These are phyloP conservation scores for Russula sp. DNA, from an alignment of 768 basidiomycete species.

Conservation along the genomic window DNA sequence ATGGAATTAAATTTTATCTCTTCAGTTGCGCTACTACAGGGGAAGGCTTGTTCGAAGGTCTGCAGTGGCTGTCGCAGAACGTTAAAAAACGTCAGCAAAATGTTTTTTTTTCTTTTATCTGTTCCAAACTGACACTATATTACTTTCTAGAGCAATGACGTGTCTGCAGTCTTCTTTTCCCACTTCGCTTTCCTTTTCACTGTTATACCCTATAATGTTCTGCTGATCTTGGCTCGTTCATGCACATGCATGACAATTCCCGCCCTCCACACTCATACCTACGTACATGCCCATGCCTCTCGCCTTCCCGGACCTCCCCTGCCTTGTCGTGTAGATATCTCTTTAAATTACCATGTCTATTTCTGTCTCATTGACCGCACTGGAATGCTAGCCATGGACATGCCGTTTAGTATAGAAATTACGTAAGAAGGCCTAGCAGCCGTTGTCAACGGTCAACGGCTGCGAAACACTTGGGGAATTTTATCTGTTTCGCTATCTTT, in stretches of 20 bases:
- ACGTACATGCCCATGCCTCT: slow-evolving; percentile 21
- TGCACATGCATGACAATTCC: slow-evolving; percentile 24
- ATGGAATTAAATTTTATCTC: not conserved
- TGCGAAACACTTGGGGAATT: not conserved
- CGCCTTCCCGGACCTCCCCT: slow-evolving; percentile 5
- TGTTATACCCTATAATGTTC: slow-evolving; percentile 33
- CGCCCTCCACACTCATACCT: slow-evolving; percentile 16
- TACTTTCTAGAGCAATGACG: slow-evolving; percentile 20
- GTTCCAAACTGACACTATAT: not conserved
- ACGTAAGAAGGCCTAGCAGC: slow-evolving; percentile 8
- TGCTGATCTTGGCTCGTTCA: slow-evolving; percentile 29
- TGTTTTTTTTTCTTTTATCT: slow-evolving; percentile 22
- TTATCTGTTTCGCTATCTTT: not conserved
- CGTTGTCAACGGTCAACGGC: not conserved
- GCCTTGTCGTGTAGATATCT: slow-evolving; percentile 13
- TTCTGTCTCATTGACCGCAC: slow-evolving; percentile 7
- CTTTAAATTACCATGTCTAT: slow-evolving; percentile 7
- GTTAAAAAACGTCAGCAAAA: slow-evolving; percentile 86
- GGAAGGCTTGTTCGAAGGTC: slow-evolving; percentile 94
- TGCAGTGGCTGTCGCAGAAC: slow-evolving; percentile 97
- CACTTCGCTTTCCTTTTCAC: slow-evolving; percentile 22
- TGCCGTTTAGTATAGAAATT: slow-evolving; percentile 1
- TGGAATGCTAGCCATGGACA: not conserved
- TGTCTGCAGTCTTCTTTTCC: not conserved
- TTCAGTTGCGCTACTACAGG: slow-evolving; percentile 91